Base-by-base conservation (phyloP, 352 stramenopile genomes). In the Pythium periplocum region DNA sequence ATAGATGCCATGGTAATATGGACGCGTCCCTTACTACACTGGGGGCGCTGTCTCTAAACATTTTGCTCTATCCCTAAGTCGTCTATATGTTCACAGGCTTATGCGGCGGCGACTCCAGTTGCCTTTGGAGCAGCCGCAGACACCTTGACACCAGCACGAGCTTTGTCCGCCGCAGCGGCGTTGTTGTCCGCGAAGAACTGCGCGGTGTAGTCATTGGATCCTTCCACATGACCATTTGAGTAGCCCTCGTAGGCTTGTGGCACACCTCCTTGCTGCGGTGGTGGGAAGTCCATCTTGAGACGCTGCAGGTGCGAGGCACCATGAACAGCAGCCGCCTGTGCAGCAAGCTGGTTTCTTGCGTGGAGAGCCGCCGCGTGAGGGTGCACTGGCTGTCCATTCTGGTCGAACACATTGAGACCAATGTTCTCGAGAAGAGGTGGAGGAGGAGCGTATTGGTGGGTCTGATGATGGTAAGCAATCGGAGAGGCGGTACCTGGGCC, bases 181-280 rank as follows among this genome's bases (percentile, higher is more conserved):
- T 34, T 53, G 41, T 44, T 62, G 59, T 83, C 76, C 8, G 74
- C 76, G 53, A 87, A 87, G 59, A 87, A 87, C 56, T 87, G 76
- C 37, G 76, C 73, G 42, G 76, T 71, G 56, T 87, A 87, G 58
- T 87, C 76, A 38, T 68, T 55, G 4, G 72, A 66, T 5, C 60
- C 64, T 5, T 62, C 62, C 34, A 40, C 64, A 69, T 68, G 40
- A 35, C 55, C 35, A 66, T 60, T 10, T 48, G 50, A 30, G 54
- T 73, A 79, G 4, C 72, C 68, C 43, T 81, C 71, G 55, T 71
- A 78, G 42, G 66, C 69, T 49, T 76, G 61, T 11, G 37, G 30
- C 2, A 31, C 1, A 2, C 8, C 40, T 26, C 26, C 7, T 33
- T 3, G 36, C 4, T 43, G 30, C n/a, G 37, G n/a, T 17, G 8